Evolutionary conservation across 225 moss, liverwort and hornwort genomes (phyloP).

Genomic region (Sphagnum contortum): DNA sequence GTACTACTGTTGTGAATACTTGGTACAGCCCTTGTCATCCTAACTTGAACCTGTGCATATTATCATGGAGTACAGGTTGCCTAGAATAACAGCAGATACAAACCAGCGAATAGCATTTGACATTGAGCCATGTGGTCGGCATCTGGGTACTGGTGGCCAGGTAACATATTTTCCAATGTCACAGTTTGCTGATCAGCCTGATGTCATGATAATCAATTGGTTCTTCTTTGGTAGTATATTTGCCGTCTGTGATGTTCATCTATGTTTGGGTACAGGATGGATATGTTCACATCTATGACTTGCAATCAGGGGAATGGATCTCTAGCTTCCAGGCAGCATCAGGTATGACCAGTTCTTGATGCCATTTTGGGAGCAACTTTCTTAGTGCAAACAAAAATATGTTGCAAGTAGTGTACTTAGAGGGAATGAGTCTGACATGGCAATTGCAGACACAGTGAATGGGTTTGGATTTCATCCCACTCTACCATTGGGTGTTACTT

Average conservation of each 20-base stretch:
- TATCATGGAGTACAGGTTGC: slow-evolving; percentile 38
- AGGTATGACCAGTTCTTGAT: slow-evolving; percentile 26
- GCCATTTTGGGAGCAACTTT: no score
- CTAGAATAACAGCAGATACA: slow-evolving; percentile 59
- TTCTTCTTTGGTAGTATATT: no score
- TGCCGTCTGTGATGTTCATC: no score
- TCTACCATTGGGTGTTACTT: slow-evolving; percentile 76
- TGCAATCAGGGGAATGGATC: slow-evolving; percentile 75
- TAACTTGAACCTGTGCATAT: no score
- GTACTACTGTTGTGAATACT: no score
- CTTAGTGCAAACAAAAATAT: no score
- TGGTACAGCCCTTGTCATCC: no score
- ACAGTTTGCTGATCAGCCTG: no score
- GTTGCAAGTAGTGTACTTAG: no score
- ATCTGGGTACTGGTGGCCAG: slow-evolving; percentile 94
- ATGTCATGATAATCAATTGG: no score
- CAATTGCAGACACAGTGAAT: slow-evolving; percentile 76
- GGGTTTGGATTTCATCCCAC: slow-evolving; percentile 92
- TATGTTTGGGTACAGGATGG: slow-evolving; percentile 57
- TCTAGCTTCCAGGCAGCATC: slow-evolving; percentile 84
- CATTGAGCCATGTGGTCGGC: slow-evolving; percentile 78
- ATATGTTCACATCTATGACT: slow-evolving; percentile 80
- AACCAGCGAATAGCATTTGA: slow-evolving; percentile 93
- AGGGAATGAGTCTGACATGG: no score
- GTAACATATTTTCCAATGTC: slow-evolving; percentile 14